A percentile compares a stretch with the other conserved stretches of the same genome.
phyloP scores from a whole-genome alignment of 176 grass and related monocot genomes.

The Carex parvula region DNA sequence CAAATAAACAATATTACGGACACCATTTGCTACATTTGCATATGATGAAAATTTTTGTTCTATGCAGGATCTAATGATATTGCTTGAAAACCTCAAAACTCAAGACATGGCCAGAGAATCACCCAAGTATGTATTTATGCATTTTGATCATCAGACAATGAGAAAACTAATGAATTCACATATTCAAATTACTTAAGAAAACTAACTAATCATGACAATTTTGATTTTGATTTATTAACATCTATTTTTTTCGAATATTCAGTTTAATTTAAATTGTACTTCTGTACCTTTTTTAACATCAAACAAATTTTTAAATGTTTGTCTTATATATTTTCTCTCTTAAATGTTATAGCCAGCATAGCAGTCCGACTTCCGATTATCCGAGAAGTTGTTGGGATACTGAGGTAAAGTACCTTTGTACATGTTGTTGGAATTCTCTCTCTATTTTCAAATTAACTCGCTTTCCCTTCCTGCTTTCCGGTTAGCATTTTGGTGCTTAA shows the following conservation, averaged over 20 bases:
- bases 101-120: neutral
- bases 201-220: neutral
- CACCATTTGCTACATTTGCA: neutral
- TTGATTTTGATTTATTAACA: neutral
- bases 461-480: neutral
- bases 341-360: neutral
- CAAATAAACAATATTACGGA: neutral
- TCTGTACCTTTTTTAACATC: neutral
- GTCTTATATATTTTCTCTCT: neutral
- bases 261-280: too few relatives aligned
- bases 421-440: neutral
- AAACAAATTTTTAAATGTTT: neutral
- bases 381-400: neutral
- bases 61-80: neutral
- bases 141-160: neutral
- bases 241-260: neutral
- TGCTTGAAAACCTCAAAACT: constrained; percentile 5
- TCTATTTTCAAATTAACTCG: too few relatives aligned
- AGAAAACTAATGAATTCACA: neutral
- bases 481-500: neutral
- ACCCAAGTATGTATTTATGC: neutral
- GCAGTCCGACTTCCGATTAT: neutral
- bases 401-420: neutral
- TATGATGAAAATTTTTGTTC: neutral
- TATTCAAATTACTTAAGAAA: neutral